Evolutionary conservation across 1,284 basidiomycete species (phyloP).

Genomic region (Melampsora occidentalis): DNA sequence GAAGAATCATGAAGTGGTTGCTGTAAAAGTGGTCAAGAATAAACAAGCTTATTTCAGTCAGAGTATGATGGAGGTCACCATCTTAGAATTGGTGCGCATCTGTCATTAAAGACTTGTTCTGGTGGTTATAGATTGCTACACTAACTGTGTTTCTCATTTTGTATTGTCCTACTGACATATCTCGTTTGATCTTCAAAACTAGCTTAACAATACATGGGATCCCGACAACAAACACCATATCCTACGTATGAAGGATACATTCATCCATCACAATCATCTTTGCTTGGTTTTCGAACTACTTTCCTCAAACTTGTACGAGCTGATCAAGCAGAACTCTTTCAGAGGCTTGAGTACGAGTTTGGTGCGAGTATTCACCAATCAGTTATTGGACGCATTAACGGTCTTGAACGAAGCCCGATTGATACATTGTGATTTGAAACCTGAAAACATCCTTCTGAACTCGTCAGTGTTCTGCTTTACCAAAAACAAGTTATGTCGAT

Average conservation of each 20-base stretch:
- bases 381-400: constrained; percentile 85
- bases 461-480: constrained; percentile 63
- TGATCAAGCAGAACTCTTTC: constrained; percentile 99
- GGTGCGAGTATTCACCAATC: constrained; percentile 95
- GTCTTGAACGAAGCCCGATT: constrained; percentile 90
- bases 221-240: constrained; percentile 95
- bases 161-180: background rate
- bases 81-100: constrained; percentile 77
- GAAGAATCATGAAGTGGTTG: constrained; percentile 96
- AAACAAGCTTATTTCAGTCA: constrained; percentile 99
- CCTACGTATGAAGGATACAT: constrained; percentile 87
- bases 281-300: constrained; percentile 97
- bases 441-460: constrained; percentile 91
- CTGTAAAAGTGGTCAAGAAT: constrained; percentile 99
- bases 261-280: constrained; percentile 93
- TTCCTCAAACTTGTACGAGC: constrained; percentile 95
- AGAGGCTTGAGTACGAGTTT: constrained; percentile 93
- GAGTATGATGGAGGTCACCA: constrained; percentile 99
- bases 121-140: background rate
- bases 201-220: constrained; percentile 90
- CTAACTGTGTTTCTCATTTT: background rate
- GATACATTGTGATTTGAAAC: constrained; percentile 97
- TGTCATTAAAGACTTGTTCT: background rate
- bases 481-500: constrained; percentile 29
- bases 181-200: constrained; percentile 42